Evolutionary conservation across 805 yeast genomes (phyloP).

Genomic region (Maudiozyma barnettii): DNA sequence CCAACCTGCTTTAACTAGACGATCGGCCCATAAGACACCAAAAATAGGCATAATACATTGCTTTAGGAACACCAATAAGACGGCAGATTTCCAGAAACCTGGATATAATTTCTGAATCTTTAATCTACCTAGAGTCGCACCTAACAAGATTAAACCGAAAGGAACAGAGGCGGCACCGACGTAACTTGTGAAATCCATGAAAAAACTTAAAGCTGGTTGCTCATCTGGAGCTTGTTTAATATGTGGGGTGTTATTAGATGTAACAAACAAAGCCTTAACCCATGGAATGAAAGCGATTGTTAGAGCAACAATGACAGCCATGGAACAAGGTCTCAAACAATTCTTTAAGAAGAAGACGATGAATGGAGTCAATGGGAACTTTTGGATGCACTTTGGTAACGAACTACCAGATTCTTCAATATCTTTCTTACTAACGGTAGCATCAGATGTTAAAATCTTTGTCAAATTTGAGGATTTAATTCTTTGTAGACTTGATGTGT

Average conservation of each 20-base stretch:
- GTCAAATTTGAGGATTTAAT: conserved; percentile 20
- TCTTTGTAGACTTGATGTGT: conserved; percentile 7
- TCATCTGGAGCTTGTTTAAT: conserved; percentile 78
- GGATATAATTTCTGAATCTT: conserved; percentile 49
- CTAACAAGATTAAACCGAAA: conserved; percentile 70
- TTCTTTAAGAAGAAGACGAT: conserved; percentile 37
- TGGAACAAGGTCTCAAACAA: conserved; percentile 62
- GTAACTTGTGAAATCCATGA: conserved; percentile 73
- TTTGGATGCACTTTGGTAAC: conserved; percentile 21
- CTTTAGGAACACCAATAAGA: conserved; percentile 46
- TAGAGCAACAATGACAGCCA: conserved; percentile 57
- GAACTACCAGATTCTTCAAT: conserved; percentile 24
- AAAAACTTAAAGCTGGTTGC: conserved; percentile 73
- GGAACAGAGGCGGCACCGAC: conserved; percentile 89
- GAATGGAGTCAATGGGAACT: conserved; percentile 22
- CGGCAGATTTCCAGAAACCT: conserved; percentile 61
- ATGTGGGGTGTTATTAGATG: conserved; percentile 32
- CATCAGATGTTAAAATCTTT: conserved; percentile 29
- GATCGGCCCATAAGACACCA: conserved; percentile 58
- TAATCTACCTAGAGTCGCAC: conserved; percentile 81
- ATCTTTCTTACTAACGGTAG: conserved; percentile 25
- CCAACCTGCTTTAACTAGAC: conserved; percentile 60
- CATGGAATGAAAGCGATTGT: conserved; percentile 80
- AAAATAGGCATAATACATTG: conserved; percentile 71
- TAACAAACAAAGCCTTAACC: conserved; percentile 63